Percentiles rank a stretch among this genome's conserved stretches.
These are phyloP conservation scores for Circinella minor DNA, from an alignment of 371 early-diverging fungal species.

Conservation along the genomic window DNA sequence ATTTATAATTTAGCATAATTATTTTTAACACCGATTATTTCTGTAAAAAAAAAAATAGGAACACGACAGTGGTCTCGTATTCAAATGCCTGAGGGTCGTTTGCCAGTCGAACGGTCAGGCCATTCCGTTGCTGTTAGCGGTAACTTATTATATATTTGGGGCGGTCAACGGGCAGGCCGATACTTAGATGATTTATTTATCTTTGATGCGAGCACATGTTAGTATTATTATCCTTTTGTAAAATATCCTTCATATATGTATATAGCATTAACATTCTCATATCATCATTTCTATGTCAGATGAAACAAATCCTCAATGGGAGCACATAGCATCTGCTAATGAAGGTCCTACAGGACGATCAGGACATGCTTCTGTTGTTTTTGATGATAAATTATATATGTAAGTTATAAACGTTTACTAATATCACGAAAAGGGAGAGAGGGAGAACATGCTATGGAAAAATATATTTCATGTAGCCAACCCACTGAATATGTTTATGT, in stretches of 20 bases:
- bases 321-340: constrained; percentile 44
- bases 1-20: constrained; percentile 2
- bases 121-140: constrained; percentile 70
- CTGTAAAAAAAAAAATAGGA: constrained; percentile 16
- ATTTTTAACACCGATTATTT: constrained; percentile 4
- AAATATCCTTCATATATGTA: too few species aligned
- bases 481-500: too few species aligned
- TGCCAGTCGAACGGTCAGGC: constrained; percentile 68
- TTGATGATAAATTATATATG: constrained; percentile 63
- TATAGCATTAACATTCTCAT: constrained; percentile 15
- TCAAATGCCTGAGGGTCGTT: constrained; percentile 47
- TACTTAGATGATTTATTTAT: constrained; percentile 66
- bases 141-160: constrained; percentile 70
- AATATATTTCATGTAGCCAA: too few species aligned
- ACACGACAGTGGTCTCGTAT: constrained; percentile 56
- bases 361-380: constrained; percentile 61
- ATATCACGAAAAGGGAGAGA: too few species aligned
- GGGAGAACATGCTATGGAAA: too few species aligned
- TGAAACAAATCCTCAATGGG: constrained; percentile 53
- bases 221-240: constrained; percentile 17
- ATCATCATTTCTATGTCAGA: not conserved
- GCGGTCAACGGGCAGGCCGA: constrained; percentile 71
- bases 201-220: constrained; percentile 68
- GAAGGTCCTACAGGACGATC: constrained; percentile 62
- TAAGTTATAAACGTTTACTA: constrained; percentile 31